Evolutionary conservation across 2,329 filamentous ascomycete species (phyloP).

Genomic region (Cercospora zeina): DNA sequence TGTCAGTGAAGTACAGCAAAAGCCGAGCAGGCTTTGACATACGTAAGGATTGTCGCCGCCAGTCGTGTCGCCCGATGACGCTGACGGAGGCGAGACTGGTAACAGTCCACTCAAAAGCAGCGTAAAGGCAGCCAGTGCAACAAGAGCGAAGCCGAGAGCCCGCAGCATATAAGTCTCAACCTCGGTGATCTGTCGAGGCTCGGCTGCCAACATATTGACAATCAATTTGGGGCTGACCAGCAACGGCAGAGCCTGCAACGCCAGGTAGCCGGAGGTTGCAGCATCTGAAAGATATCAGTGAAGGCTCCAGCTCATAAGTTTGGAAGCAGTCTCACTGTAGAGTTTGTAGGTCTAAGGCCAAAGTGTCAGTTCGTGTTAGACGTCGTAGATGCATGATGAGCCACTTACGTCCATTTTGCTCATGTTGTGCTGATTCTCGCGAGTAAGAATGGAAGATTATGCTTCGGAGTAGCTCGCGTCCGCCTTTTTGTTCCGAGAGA

Average conservation of each 20-base stretch:
- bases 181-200: slow-evolving; percentile 57
- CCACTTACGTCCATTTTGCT: slow-evolving; percentile 6
- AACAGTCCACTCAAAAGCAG: slow-evolving; percentile 70
- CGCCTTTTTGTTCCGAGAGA: slow-evolving; percentile 4
- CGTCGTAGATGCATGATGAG: neutral
- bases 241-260: slow-evolving; percentile 54
- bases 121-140: slow-evolving; percentile 64
- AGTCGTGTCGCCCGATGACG: slow-evolving; percentile 1
- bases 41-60: slow-evolving; percentile 11
- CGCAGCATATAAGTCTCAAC: slow-evolving; percentile 74
- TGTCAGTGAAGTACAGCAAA: slow-evolving; percentile 1
- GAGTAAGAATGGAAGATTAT: neutral
- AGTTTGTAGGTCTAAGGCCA: slow-evolving; percentile 10
- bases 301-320: neutral
- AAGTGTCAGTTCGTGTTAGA: neutral
- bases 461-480: neutral
- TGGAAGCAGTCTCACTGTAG: slow-evolving; percentile 7
- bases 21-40: neutral
- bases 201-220: slow-evolving; percentile 57
- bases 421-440: neutral
- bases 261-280: slow-evolving; percentile 46
- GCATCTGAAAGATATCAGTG: slow-evolving; percentile 12
- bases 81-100: slow-evolving; percentile 52
- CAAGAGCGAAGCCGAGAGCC: slow-evolving; percentile 65
- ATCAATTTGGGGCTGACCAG: slow-evolving; percentile 63